phyloP scores from a whole-genome alignment of 257 asterid species.

The Jasminum sambac region DNA sequence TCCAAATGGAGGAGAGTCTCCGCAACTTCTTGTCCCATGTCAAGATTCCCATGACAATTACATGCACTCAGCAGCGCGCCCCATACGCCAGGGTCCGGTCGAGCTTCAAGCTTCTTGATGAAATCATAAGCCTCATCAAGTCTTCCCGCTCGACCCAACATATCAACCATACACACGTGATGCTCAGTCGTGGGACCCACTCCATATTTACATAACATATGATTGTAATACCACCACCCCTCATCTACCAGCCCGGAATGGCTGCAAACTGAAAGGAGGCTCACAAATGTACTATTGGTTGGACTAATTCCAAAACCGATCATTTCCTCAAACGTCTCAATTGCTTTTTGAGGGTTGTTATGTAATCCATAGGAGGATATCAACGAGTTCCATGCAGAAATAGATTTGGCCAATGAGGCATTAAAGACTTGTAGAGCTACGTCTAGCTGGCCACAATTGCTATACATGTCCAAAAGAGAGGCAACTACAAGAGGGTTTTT shows the following conservation, averaged over 20 bases:
- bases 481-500: conserved; percentile 50
- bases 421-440: conserved; percentile 46
- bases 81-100: conserved; percentile 50
- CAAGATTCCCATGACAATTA: conserved; percentile 52
- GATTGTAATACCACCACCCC: conserved; percentile 46
- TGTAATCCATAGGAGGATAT: conserved; percentile 69
- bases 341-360: conserved; percentile 44
- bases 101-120: conserved; percentile 34
- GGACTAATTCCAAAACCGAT: conserved; percentile 42
- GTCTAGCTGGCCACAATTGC: conserved; percentile 64
- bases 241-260: conserved; percentile 62
- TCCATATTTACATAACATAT: conserved; percentile 34
- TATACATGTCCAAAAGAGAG: conserved; percentile 65
- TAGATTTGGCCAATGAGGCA: conserved; percentile 38
- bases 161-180: conserved; percentile 56
- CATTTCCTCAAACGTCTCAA: conserved; percentile 50
- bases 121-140: conserved; percentile 48
- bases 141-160: conserved; percentile 62
- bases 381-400: conserved; percentile 60
- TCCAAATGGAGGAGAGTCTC: conserved; percentile 41
- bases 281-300: conserved; percentile 55
- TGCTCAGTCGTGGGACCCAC: conserved; percentile 49
- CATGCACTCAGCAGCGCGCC: conserved; percentile 71
- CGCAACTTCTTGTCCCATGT: conserved; percentile 61
- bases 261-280: conserved; percentile 71